Evolutionary conservation across 192 early-diverging fungal genomes (phyloP), one percentile per base, ranked within the genome.

Genomic region (Powellomyces hirtus): DNA sequence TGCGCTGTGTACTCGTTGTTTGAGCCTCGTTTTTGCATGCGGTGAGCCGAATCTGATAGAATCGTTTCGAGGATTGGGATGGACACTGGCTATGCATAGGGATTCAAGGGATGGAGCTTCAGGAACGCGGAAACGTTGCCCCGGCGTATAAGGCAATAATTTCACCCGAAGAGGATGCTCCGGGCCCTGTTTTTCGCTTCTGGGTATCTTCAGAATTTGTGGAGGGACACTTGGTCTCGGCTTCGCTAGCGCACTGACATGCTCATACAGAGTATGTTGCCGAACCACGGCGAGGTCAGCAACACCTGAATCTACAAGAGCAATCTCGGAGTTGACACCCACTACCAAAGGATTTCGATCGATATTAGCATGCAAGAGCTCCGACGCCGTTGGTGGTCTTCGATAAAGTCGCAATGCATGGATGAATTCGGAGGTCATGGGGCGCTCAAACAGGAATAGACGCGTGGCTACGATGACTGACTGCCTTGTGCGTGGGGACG

Each of bases 361-460:
- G 30, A 62, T 62, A 33, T 62, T 37, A 18, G 30, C 14, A 20
- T 62, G 59, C 3, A 62, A 37, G 24, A 62, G 36, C 59, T 62
- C 59, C 10, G 59, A 62, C 3, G 59, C 59, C 26, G 59, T 62
- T 6, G 59, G 59, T 7, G 59, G 59, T 18, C 38, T 34, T 11
- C 38, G 34, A 13, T 62, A 22, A 13, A 38, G 10, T 13, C 59
- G 59, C n/a, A 62, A 24, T 40, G 59, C 59, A 5, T 26, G 11
- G 24, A 62, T 62, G 59, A 22, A 62, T 38, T 37, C 63, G 16
- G 46, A 31, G 6, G 63, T 64, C 46, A 52, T 52, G 53, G n/a
- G n/a, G n/a, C n/a, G n/a, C n/a, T n/a, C n/a, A n/a, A n/a, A n/a
- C n/a, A n/a, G n/a, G n/a, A n/a, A n/a, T n/a, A n/a, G n/a, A n/a